Evolutionary conservation across 2,329 filamentous ascomycete species (phyloP).

Genomic region (Zymoseptoria pseudotritici): DNA sequence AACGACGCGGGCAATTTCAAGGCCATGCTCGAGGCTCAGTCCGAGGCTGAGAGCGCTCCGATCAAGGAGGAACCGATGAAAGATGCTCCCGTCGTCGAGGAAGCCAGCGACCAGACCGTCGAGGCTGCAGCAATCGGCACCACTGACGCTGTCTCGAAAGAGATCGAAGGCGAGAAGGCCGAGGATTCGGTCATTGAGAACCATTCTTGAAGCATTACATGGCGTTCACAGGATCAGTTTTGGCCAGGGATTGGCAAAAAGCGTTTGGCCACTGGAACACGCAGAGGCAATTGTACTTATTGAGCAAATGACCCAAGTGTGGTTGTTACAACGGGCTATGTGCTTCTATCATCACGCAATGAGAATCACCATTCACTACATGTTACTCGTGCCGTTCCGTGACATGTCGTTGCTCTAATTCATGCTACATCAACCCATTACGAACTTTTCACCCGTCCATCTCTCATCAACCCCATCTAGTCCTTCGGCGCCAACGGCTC

Average conservation of each 20-base stretch:
- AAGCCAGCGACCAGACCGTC: neutral
- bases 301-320: neutral
- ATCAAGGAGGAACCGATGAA: neutral
- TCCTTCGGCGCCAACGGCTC: constrained; percentile 56
- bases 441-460: neutral
- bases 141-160: neutral
- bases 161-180: neutral
- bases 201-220: neutral
- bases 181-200: neutral
- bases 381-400: neutral
- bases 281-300: neutral
- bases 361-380: neutral
- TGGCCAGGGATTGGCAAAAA: neutral
- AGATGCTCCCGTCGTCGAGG: neutral
- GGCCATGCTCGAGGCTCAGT: neutral
- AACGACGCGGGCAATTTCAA: neutral
- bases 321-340: neutral
- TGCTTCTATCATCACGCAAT: neutral
- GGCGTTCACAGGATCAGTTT: neutral
- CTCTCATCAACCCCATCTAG: neutral
- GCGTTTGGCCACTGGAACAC: neutral
- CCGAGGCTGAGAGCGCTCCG: neutral
- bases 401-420: neutral
- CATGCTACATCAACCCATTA: neutral
- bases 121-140: neutral